These are phyloP conservation scores for Aspergillus ustus DNA, from an alignment of 2,329 filamentous ascomycete genomes.

Conservation along the genomic window DNA sequence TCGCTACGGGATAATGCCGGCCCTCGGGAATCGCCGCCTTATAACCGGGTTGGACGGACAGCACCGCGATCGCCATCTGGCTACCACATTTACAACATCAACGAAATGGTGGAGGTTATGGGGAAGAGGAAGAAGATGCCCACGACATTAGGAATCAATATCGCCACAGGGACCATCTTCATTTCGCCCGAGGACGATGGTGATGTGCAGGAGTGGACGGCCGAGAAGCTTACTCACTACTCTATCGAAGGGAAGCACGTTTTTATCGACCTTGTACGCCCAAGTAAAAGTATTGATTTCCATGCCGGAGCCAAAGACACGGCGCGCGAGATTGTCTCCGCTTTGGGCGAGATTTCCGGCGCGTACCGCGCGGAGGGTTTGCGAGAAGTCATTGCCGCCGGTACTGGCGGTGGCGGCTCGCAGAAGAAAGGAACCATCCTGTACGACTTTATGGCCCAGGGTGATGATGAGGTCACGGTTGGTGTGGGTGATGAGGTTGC, in stretches of 20 bases:
- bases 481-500: slow-evolving; percentile 87
- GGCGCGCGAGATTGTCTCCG: slow-evolving; percentile 86
- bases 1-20: slow-evolving; percentile 45
- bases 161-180: slow-evolving; percentile 84
- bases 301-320: slow-evolving; percentile 98
- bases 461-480: slow-evolving; percentile 94
- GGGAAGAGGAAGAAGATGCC: slow-evolving; percentile 98
- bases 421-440: slow-evolving; percentile 85
- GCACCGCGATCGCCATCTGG: slow-evolving; percentile 70
- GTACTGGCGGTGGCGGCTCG: slow-evolving; percentile 58
- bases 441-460: slow-evolving; percentile 96
- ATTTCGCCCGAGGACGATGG: slow-evolving; percentile 88
- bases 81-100: slow-evolving; percentile 95
- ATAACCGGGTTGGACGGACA: slow-evolving; percentile 56
- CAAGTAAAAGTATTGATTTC: slow-evolving; percentile 94
- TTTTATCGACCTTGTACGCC: slow-evolving; percentile 88
- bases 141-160: slow-evolving; percentile 92
- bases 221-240: slow-evolving; percentile 95
- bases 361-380: slow-evolving; percentile 80
- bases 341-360: slow-evolving; percentile 86
- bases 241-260: slow-evolving; percentile 98
- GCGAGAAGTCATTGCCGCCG: slow-evolving; percentile 82
- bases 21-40: slow-evolving; percentile 60
- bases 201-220: slow-evolving; percentile 87
- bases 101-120: slow-evolving; percentile 96